A percentile compares a stretch with the other conserved stretches of the same genome.
These are phyloP conservation scores for Multifurca ochricompacta DNA, from an alignment of 768 basidiomycete genomes.

Conservation along the genomic window DNA sequence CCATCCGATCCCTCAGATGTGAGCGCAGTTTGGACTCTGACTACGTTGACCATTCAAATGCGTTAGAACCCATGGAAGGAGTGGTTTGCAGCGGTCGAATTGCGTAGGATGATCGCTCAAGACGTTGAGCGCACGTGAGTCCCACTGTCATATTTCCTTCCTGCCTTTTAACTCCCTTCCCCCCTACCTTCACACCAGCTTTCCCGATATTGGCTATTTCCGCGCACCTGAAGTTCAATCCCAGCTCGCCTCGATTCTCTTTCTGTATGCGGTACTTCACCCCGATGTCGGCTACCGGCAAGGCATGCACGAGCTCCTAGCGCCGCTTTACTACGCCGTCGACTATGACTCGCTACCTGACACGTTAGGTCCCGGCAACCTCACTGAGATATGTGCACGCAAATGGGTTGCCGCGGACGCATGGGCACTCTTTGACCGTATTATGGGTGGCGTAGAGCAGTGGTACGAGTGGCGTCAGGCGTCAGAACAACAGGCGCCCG, in stretches of 20 bases:
- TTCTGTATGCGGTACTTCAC: conserved; percentile 72
- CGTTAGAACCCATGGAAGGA: conserved; percentile 87
- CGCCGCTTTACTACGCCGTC: conserved; percentile 74
- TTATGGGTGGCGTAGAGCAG: conserved; percentile 73
- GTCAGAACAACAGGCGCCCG: conserved; percentile 23
- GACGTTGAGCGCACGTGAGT: conserved; percentile 94
- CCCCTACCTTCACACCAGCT: conserved; percentile 40
- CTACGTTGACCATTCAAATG: background rate
- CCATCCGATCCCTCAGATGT: background rate
- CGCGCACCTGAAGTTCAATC: conserved; percentile 64
- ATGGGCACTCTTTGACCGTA: conserved; percentile 67
- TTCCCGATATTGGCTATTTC: conserved; percentile 95
- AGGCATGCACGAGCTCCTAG: conserved; percentile 97
- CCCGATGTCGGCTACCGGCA: conserved; percentile 89
- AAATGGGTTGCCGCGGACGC: conserved; percentile 79
- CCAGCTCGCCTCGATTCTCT: conserved; percentile 80
- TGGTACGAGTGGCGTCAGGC: conserved; percentile 55
- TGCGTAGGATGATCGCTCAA: conserved; percentile 82
- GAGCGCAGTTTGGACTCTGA: background rate
- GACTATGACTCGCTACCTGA: conserved; percentile 70
- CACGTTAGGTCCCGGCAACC: conserved; percentile 29
- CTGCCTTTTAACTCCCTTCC: background rate
- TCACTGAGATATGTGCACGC: conserved; percentile 56
- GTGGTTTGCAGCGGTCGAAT: conserved; percentile 86
- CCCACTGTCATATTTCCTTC: background rate